Percentiles rank a stretch among this genome's conserved stretches.
phyloP scores from a whole-genome alignment of 805 yeast species.

The Ogataea corticis region DNA sequence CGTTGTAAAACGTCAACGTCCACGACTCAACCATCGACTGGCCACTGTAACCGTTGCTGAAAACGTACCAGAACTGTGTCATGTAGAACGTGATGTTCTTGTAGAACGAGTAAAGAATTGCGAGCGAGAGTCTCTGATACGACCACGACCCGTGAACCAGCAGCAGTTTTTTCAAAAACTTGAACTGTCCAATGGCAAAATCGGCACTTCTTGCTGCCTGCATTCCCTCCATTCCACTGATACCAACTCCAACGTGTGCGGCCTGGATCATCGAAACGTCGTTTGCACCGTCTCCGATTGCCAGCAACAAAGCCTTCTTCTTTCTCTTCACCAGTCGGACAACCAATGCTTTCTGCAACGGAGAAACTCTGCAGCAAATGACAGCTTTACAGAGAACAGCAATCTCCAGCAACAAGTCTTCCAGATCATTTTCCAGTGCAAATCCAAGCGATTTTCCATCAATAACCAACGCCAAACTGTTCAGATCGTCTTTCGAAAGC shows the following conservation, averaged over 20 bases:
- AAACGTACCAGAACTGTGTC: slow-evolving; percentile 99
- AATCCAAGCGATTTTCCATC: slow-evolving; percentile 90
- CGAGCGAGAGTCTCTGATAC: slow-evolving; percentile 89
- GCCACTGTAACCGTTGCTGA: slow-evolving; percentile 89
- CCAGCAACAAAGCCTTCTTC: slow-evolving; percentile 72
- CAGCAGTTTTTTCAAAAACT: slow-evolving; percentile 75
- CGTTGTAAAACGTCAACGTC: slow-evolving; percentile 96
- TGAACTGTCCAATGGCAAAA: slow-evolving; percentile 94
- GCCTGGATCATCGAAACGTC: slow-evolving; percentile 99
- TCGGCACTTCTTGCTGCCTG: slow-evolving; percentile 99
- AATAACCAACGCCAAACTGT: slow-evolving; percentile 83
- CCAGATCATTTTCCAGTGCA: slow-evolving; percentile 82
- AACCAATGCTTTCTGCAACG: slow-evolving; percentile 93
- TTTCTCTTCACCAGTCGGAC: slow-evolving; percentile 90
- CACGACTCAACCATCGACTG: slow-evolving; percentile 96
- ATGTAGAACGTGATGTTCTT: slow-evolving; percentile 93
- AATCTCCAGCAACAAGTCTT: slow-evolving; percentile 72
- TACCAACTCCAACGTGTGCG: slow-evolving; percentile 99
- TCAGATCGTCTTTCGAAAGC: slow-evolving; percentile 64
- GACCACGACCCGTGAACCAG: slow-evolving; percentile 98
- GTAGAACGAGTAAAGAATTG: slow-evolving; percentile 92
- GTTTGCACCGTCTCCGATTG: slow-evolving; percentile 99
- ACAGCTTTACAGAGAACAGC: slow-evolving; percentile 93
- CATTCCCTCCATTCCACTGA: slow-evolving; percentile 99
- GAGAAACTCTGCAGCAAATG: slow-evolving; percentile 96